Evolutionary conservation across 805 yeast species (phyloP).

Genomic region (Blastobotrys mokoenaii): DNA sequence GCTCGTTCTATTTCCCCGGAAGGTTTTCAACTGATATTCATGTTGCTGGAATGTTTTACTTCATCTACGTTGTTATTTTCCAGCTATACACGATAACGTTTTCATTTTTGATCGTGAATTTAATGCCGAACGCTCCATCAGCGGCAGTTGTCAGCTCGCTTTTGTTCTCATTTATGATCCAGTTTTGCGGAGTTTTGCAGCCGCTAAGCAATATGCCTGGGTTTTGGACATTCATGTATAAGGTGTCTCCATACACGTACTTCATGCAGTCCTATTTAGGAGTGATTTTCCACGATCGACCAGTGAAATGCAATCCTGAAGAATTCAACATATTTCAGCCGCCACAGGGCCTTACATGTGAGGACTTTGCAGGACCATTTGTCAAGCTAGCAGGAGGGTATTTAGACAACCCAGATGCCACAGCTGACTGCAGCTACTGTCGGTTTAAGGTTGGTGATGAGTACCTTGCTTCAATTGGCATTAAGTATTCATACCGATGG

Average conservation of each 20-base stretch:
- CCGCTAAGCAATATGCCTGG: conserved; percentile 54
- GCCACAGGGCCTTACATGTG: conserved; percentile 58
- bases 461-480: conserved; percentile 35
- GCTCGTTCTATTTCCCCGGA: conserved; percentile 44
- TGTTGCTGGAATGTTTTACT: conserved; percentile 42
- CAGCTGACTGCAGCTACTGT: conserved; percentile 36
- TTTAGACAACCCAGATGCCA: conserved; percentile 42
- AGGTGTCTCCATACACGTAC: conserved; percentile 64
- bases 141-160: conserved; percentile 56
- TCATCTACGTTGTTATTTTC: conserved; percentile 42
- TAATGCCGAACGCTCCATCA: conserved; percentile 57
- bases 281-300: conserved; percentile 40
- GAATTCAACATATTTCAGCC: conserved; percentile 48
- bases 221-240: conserved; percentile 80
- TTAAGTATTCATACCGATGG: conserved; percentile 45
- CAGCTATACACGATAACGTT: conserved; percentile 43
- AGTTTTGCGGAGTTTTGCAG: conserved; percentile 65
- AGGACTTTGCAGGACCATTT: conserved; percentile 40
- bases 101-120: conserved; percentile 46
- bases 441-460: conserved; percentile 32
- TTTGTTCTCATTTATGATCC: conserved; percentile 46
- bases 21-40: conserved; percentile 36
- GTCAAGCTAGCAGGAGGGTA: conserved; percentile 46
- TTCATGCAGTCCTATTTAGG: conserved; percentile 50
- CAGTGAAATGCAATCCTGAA: conserved; percentile 38